Percentiles rank a stretch among this genome's conserved stretches.
Evolutionary conservation across 2,329 filamentous ascomycete species (phyloP).

Genomic region (Clonostachys byssicola): DNA sequence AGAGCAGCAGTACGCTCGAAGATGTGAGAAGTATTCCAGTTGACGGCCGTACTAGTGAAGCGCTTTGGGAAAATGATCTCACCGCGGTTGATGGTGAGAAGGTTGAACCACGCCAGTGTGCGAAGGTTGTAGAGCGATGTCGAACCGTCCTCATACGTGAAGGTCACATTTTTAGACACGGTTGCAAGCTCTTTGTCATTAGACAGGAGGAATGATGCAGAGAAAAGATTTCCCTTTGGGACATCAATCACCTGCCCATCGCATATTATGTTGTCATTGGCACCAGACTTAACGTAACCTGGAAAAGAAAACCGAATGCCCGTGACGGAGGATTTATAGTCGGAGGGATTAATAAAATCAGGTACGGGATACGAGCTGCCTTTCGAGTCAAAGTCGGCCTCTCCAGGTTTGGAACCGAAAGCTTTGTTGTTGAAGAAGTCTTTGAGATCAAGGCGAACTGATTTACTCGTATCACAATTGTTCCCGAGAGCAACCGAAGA

Average conservation of each 20-base stretch:
- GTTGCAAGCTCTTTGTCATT: slow-evolving; percentile 31
- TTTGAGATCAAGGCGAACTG: not conserved
- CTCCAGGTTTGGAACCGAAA: slow-evolving; percentile 35
- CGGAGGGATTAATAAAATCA: slow-evolving; percentile 14
- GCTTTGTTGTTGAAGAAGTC: slow-evolving; percentile 39
- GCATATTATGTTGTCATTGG: slow-evolving; percentile 37
- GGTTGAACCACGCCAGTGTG: slow-evolving; percentile 34
- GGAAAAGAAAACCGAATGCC: slow-evolving; percentile 36
- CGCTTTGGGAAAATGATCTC: slow-evolving; percentile 37
- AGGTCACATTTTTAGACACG: slow-evolving; percentile 32
- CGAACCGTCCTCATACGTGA: slow-evolving; percentile 33
- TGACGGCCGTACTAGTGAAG: slow-evolving; percentile 30
- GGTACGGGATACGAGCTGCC: slow-evolving; percentile 35
- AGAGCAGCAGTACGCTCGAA: slow-evolving; percentile 36
- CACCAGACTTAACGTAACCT: slow-evolving; percentile 24
- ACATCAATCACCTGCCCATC: slow-evolving; percentile 29
- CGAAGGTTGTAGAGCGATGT: slow-evolving; percentile 33
- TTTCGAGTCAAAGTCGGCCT: slow-evolving; percentile 35
- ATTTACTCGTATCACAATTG: too few species aligned
- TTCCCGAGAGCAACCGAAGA: too few species aligned
- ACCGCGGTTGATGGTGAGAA: slow-evolving; percentile 37
- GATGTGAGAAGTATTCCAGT: slow-evolving; percentile 36
- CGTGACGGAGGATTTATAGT: slow-evolving; percentile 30
- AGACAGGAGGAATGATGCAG: slow-evolving; percentile 34
- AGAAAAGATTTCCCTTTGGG: slow-evolving; percentile 24